Base-by-base conservation (phyloP, 768 basidiomycete genomes). In the Russula griseocarnosa region DNA sequence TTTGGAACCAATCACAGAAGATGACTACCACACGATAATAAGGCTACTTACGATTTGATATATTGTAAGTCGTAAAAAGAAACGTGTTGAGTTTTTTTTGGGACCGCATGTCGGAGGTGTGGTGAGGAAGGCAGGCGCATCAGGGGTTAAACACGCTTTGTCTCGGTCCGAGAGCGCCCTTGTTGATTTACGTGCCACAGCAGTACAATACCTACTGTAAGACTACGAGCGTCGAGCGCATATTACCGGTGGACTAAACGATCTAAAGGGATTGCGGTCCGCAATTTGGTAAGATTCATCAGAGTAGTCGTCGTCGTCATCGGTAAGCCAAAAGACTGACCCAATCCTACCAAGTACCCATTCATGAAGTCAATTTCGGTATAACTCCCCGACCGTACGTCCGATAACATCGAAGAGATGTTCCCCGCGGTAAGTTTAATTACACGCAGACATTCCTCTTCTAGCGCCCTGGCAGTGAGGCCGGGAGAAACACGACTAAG, bases 301-400 rank as follows among this genome's bases (percentile, higher is more conserved):
- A 92, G 76, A n/a, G 78, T 75, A 2, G 78, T 72, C 61, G 79
- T 89, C 28, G 81, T 78, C 6, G 85, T 84, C 71, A 86, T 88
- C 20, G 75, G 73, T 34, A 94, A 76, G 7, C 77, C 75, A 68
- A 87, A 81, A 44, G 78, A 73, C 53, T 74, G 68, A 28, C 88
- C 95, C 9, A 93, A 75, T 9, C 76, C 74, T 32, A 85, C 71
- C 55, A 98, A 73, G 72, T 94, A 92, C 5, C 95, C 94, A 64
- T 91, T 94, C 69, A 97, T 78, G 69, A 77, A 90, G 20, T 88
- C 83, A 26, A 98, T 81, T 76, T 98, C 94, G 0, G 93, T 94
- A 6, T 71, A 65, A 57, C 77, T 76, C 49, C 86, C 86, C 36
- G 75, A 74, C 66, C 79, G 80, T 32, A 95, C 73, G 71, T 96